A percentile compares a stretch with the other conserved stretches of the same genome.
These are phyloP conservation scores for Acanthamoeba triangularis DNA, from an alignment of 208 protist genomes.

Conservation along the genomic window DNA sequence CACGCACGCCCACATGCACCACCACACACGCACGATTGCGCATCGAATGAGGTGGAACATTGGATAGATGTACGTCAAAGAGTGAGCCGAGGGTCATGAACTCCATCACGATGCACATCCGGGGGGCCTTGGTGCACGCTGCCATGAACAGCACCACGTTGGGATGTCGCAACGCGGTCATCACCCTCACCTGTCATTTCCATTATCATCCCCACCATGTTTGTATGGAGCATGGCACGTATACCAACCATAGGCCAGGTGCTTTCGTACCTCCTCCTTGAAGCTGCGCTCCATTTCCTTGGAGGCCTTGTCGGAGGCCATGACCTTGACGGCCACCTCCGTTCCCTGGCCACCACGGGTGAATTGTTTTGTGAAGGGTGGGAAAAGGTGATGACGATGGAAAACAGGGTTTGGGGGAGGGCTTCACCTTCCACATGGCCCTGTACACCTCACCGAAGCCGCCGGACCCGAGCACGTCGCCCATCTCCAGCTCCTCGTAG, in stretches of 20 bases:
- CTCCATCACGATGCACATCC: conserved; percentile 48
- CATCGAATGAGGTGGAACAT: too few species aligned
- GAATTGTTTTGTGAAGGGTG: too few species aligned
- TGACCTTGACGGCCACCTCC: conserved; percentile 34
- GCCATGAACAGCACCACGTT: conserved; percentile 86
- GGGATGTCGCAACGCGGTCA: conserved; percentile 79
- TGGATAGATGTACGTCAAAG: conserved; percentile 29
- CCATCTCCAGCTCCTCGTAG: neutral
- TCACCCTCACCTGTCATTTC: conserved; percentile 36
- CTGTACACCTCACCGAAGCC: neutral
- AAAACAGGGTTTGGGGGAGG: too few species aligned
- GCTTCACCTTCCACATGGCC: neutral
- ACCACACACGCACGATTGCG: too few species aligned
- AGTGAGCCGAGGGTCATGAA: conserved; percentile 3
- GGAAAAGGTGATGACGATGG: too few species aligned
- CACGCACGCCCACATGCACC: too few species aligned
- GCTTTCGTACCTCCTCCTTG: conserved; percentile 69
- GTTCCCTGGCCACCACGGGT: too few species aligned
- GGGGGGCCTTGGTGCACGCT: conserved; percentile 25
- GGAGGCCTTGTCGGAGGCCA: neutral
- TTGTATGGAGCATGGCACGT: neutral
- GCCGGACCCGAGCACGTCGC: neutral
- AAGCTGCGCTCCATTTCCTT: conserved; percentile 14
- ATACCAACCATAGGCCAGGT: too few species aligned
- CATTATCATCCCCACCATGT: too few species aligned